Percentiles rank a stretch among this genome's conserved stretches.
phyloP scores from a whole-genome alignment of 179 eudicot genomes.

The Beta macrorhiza region DNA sequence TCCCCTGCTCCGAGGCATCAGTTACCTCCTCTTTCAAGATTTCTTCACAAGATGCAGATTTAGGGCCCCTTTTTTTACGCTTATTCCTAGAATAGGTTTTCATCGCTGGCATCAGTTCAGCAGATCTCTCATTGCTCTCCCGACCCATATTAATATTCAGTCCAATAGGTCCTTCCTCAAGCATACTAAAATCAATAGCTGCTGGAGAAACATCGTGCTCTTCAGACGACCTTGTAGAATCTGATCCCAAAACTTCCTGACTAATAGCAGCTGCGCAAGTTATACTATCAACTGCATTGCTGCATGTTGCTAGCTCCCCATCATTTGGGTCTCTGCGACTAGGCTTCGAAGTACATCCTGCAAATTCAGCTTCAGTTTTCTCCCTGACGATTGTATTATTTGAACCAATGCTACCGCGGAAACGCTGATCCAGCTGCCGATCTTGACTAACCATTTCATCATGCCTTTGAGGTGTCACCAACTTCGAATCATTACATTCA shows the following conservation, averaged over 20 bases:
- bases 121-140: conserved; percentile 14
- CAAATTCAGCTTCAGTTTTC: conserved; percentile 17
- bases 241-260: neutral
- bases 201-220: conserved; percentile 1
- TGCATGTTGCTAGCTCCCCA: conserved; percentile 17
- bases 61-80: neutral
- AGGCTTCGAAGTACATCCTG: conserved; percentile 21
- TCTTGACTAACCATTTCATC: conserved; percentile 13
- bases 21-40: neutral
- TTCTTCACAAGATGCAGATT: neutral
- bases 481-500: neutral
- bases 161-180: neutral
- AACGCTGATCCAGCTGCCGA: conserved; percentile 20
- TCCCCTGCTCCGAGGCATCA: neutral
- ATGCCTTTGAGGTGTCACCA: conserved; percentile 6
- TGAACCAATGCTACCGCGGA: too few species aligned
- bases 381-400: neutral
- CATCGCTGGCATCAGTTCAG: conserved; percentile 1
- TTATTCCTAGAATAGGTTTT: conserved; percentile 10
- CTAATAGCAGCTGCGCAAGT: conserved; percentile 19
- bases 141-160: conserved; percentile 2
- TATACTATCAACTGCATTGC: conserved; percentile 28
- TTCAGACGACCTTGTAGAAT: conserved; percentile 3
- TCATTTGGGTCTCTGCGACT: conserved; percentile 19
- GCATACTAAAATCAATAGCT: neutral